These are phyloP conservation scores for Aspergillus sp. DNA, from an alignment of 2,329 filamentous ascomycete genomes.

Conservation along the genomic window DNA sequence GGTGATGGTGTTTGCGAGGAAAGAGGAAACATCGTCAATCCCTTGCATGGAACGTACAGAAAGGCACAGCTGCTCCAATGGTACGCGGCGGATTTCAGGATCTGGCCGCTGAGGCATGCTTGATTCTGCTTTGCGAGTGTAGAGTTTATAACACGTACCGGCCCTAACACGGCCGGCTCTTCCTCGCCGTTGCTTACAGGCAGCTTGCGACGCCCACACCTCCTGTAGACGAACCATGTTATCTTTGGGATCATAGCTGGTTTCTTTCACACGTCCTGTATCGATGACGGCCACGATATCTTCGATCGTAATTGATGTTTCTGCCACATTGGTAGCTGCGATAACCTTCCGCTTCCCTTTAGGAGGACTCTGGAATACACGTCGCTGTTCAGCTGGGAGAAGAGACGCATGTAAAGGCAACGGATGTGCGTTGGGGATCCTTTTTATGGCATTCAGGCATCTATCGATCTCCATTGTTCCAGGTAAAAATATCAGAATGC, in stretches of 20 bases:
- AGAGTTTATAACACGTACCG: constrained; percentile 93
- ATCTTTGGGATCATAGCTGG: constrained; percentile 84
- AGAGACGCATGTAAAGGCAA: constrained; percentile 90
- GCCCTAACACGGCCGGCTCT: constrained; percentile 90
- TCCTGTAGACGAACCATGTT: constrained; percentile 95
- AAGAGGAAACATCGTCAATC: constrained; percentile 74
- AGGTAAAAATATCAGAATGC: constrained; percentile 92
- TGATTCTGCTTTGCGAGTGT: constrained; percentile 77
- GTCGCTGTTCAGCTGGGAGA: constrained; percentile 81
- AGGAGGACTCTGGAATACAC: constrained; percentile 77
- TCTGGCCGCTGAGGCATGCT: constrained; percentile 87
- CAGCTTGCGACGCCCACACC: constrained; percentile 90
- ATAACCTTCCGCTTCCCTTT: constrained; percentile 85
- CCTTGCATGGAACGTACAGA: constrained; percentile 91
- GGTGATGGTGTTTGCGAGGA: constrained; percentile 82
- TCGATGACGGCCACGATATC: constrained; percentile 97
- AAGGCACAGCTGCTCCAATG: constrained; percentile 89
- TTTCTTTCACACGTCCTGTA: constrained; percentile 93
- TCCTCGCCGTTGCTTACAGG: constrained; percentile 90
- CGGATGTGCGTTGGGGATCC: constrained; percentile 68
- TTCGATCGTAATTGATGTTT: constrained; percentile 98
- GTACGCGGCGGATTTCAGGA: constrained; percentile 89
- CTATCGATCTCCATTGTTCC: constrained; percentile 89
- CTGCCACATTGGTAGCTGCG: constrained; percentile 92
- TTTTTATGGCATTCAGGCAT: constrained; percentile 67